Conservation (phyloP, 1,284 basidiomycete genomes). For the Erythrobasidium hasegawianum region DNA sequence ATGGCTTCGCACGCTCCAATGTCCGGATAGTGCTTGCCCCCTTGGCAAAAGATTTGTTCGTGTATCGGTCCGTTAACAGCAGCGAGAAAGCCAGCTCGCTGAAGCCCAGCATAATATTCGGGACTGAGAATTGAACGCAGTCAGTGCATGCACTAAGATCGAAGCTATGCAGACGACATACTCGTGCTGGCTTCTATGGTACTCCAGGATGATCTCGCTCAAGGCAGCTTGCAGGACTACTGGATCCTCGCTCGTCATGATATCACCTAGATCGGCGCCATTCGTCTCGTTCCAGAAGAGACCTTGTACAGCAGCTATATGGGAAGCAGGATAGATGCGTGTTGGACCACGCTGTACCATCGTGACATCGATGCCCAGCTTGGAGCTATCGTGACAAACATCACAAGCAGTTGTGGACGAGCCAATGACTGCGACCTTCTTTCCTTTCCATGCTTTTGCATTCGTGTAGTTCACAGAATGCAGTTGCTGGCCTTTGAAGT, state of each 20-base stretch:
- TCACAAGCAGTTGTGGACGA: conserved; percentile 21
- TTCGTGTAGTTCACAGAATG: conserved; percentile 25
- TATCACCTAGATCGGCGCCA: conserved; percentile 6
- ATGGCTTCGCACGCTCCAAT: conserved; percentile 18
- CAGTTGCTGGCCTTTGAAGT: conserved; percentile 13
- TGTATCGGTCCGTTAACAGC: conserved; percentile 9
- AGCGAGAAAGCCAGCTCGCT: conserved; percentile 25
- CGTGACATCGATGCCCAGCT: conserved; percentile 16
- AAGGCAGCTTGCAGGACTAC: conserved; percentile 14
- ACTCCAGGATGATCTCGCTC: conserved; percentile 3
- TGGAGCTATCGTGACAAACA: conserved; percentile 17
- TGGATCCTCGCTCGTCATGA: conserved; percentile 13
- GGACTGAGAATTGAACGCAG: no score
- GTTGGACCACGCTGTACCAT: conserved; percentile 24
- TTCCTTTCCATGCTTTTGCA: conserved; percentile 21
- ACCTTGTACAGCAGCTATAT: conserved; percentile 15
- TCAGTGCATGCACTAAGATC: no score
- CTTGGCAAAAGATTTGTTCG: conserved; percentile 26
- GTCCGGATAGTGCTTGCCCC: conserved; percentile 14
- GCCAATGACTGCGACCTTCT: conserved; percentile 20
- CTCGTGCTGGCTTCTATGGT: not conserved
- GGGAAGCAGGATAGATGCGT: conserved; percentile 8
- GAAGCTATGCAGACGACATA: no score
- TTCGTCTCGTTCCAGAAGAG: conserved; percentile 23
- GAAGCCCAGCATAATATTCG: conserved; percentile 15